Evolutionary conservation across 805 yeast species (phyloP), one percentile per base, ranked within the genome.

Genomic region (Pichia manshurica): DNA sequence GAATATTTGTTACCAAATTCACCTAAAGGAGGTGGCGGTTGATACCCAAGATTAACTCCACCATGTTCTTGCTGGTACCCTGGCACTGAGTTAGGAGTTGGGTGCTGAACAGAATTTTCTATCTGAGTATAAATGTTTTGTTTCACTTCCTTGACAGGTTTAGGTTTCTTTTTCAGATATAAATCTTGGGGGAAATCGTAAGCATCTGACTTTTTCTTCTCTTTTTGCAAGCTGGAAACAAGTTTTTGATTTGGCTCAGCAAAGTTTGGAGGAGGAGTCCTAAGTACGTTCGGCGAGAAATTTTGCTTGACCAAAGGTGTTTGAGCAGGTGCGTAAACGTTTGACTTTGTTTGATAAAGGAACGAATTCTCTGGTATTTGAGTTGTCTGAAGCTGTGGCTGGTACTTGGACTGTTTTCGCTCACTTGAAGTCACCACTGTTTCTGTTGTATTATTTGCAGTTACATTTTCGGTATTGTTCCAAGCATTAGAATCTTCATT

Each of bases 101-200:
- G 23, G 15, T 16, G 21, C 8, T 22, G 15, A 2, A 32, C n/a
- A 7, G 46, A 38, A 17, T 47, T 42, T 51, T 64, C 68, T 12
- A 62, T 47, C 43, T 50, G 47, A 2, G 66, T 58, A 45, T 64
- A 64, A 15, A 64, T 56, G 42, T 55, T 64, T 29, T 55, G 51
- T 42, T 58, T 56, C 25, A 54, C 63, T 45, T 60, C 77, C 39
- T 61, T 73, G 53, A 53, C 74, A 56, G 57, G 76, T 67, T 61
- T 70, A 52, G 48, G 68, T 37, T 54, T 51, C 25, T 57, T 69
- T 20, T 67, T 69, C 1, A 73, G 65, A 12, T 82, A 64, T 39
- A 84, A 60, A 39, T 72, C 78, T 19, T 70, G 66, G 1, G 91
- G 91, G 57, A 84, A 82, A 58, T 84, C 93, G 56, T 82, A 84